Percentiles rank a stretch among this genome's conserved stretches.
These are phyloP conservation scores for Cotoneaster glaucophyllus DNA, from an alignment of 306 rosid species.

Conservation along the genomic window DNA sequence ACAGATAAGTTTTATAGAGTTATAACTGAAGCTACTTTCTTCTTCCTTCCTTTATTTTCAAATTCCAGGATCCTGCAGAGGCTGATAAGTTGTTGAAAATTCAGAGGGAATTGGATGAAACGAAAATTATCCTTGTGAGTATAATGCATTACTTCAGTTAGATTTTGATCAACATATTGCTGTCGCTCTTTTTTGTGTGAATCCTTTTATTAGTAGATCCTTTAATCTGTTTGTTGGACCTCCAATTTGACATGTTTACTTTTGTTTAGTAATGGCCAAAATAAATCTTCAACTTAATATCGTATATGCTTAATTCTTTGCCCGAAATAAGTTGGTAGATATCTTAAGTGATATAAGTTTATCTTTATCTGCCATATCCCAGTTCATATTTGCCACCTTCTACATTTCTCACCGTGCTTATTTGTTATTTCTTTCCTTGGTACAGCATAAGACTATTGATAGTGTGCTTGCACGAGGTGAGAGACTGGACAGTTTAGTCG, in stretches of 20 bases:
- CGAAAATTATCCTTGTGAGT: slow-evolving; percentile 96
- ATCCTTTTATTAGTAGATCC: slow-evolving; percentile 1
- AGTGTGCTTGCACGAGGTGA: slow-evolving; percentile 98
- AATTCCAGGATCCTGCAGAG: slow-evolving; percentile 85
- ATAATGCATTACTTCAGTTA: background rate
- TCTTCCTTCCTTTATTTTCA: slow-evolving; percentile 2
- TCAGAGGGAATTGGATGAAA: slow-evolving; percentile 96
- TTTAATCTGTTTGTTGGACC: slow-evolving; percentile 3
- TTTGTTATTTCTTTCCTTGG: slow-evolving; percentile 3
- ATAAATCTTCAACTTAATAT: background rate
- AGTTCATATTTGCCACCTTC: background rate
- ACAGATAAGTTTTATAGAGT: background rate
- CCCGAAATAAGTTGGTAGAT: background rate
- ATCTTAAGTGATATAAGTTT: background rate
- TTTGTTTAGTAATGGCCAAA: background rate
- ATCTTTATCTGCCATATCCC: background rate
- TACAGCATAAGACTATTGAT: slow-evolving; percentile 95
- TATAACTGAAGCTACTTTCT: background rate
- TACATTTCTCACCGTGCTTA: background rate
- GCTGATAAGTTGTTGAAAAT: slow-evolving; percentile 94
- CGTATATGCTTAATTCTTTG: background rate
- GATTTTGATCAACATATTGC: background rate
- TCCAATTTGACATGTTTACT: background rate
- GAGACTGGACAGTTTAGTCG: slow-evolving; percentile 93
- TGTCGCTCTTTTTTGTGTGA: background rate